Conservation (phyloP, 345 rosid genomes). For the Euphorbia peplus region DNA sequence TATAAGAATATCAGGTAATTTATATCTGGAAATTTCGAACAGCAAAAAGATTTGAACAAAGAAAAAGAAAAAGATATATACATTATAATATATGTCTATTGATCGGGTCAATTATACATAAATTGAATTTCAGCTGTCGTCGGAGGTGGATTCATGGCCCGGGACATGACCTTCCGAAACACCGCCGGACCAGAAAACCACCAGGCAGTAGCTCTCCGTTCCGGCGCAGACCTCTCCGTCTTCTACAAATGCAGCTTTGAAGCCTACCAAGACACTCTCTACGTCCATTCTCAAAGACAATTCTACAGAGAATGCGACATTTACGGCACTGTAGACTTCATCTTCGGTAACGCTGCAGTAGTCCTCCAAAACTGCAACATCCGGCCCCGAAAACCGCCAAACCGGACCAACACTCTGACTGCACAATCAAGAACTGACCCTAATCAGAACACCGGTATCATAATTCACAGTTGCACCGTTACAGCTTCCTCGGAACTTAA, state of each 20-base stretch:
- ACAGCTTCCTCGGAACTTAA: slow-evolving; percentile 40
- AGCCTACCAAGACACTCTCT: slow-evolving; percentile 61
- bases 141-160: slow-evolving; percentile 55
- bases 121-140: slow-evolving; percentile 29
- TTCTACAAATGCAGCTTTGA: slow-evolving; percentile 41
- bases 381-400: slow-evolving; percentile 37
- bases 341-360: slow-evolving; percentile 62
- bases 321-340: slow-evolving; percentile 57
- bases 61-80: no score
- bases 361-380: slow-evolving; percentile 59
- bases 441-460: slow-evolving; percentile 53
- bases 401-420: slow-evolving; percentile 50
- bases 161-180: slow-evolving; percentile 57
- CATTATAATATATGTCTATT: no score
- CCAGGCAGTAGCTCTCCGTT: slow-evolving; percentile 68
- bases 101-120: no score
- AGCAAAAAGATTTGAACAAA: no score
- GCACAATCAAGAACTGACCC: slow-evolving; percentile 62
- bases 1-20: no score
- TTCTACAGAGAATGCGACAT: slow-evolving; percentile 44
- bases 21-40: no score
- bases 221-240: slow-evolving; percentile 47
- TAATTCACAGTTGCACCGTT: slow-evolving; percentile 49
- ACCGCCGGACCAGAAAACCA: slow-evolving; percentile 52
- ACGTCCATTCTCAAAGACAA: slow-evolving; percentile 52